Conservation (phyloP, 495 filamentous ascomycete species). For the Hamigera avellanea region DNA sequence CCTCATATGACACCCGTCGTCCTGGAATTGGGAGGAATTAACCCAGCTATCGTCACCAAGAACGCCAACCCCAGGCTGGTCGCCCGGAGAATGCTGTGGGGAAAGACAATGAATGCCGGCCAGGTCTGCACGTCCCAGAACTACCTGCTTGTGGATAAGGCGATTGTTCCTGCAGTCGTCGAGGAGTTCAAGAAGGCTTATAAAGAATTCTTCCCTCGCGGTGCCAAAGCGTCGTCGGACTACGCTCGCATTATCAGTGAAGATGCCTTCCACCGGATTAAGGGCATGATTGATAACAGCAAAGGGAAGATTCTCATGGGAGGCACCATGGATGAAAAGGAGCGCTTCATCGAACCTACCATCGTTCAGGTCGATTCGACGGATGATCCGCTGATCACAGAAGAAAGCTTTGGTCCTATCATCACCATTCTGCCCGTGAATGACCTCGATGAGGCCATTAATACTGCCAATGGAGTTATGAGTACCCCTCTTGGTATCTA, state of each 20-base stretch:
- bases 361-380: slow-evolving; percentile 61
- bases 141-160: slow-evolving; percentile 72
- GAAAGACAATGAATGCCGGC: slow-evolving; percentile 72
- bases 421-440: slow-evolving; percentile 67
- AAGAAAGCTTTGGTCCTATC: slow-evolving; percentile 87
- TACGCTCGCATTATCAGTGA: slow-evolving; percentile 70
- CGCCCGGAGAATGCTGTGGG: slow-evolving; percentile 76
- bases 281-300: slow-evolving; percentile 72
- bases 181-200: slow-evolving; percentile 59
- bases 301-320: slow-evolving; percentile 79
- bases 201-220: slow-evolving; percentile 75
- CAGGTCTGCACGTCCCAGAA: slow-evolving; percentile 87
- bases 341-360: slow-evolving; percentile 78
- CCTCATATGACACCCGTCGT: slow-evolving; percentile 81
- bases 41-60: slow-evolving; percentile 82
- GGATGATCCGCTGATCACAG: slow-evolving; percentile 64
- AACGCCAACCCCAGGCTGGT: slow-evolving; percentile 71
- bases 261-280: slow-evolving; percentile 69
- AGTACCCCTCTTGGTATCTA: slow-evolving; percentile 74
- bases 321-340: slow-evolving; percentile 65
- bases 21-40: slow-evolving; percentile 82
- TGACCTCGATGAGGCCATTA: slow-evolving; percentile 70
- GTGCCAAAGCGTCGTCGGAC: slow-evolving; percentile 61
- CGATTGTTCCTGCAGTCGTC: slow-evolving; percentile 59
- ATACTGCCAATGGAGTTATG: slow-evolving; percentile 61